These are phyloP conservation scores for Macrotyloma uniflorum DNA, from an alignment of 306 rosid genomes.

Conservation along the genomic window DNA sequence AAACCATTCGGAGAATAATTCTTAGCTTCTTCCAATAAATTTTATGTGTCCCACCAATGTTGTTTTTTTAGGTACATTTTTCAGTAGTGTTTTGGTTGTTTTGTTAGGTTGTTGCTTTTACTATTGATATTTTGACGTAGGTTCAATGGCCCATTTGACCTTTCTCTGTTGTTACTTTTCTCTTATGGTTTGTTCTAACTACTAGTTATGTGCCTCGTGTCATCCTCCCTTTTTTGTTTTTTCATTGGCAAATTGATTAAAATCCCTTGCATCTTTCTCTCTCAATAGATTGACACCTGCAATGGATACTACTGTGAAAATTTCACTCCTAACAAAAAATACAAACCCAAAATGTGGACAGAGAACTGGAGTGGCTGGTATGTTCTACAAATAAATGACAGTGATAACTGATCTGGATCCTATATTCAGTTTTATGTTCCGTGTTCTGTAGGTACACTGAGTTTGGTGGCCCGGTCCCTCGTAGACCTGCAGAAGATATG, in stretches of 20 bases:
- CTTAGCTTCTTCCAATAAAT: conserved; percentile 32
- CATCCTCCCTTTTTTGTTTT: not conserved
- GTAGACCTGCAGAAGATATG: conserved; percentile 83
- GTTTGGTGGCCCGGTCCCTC: conserved; percentile 85
- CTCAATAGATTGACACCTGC: conserved; percentile 82
- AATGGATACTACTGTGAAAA: conserved; percentile 91
- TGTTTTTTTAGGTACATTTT: conserved; percentile 12
- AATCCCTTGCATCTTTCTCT: conserved; percentile 12
- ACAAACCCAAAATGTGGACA: conserved; percentile 96
- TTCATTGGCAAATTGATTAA: not conserved
- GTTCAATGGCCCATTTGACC: conserved; percentile 5
- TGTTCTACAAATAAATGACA: conserved; percentile 30
- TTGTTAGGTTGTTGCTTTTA: conserved; percentile 1
- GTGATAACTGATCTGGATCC: not conserved
- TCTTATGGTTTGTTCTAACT: not conserved
- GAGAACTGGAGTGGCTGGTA: conserved; percentile 98
- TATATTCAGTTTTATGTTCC: not conserved
- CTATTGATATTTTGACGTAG: conserved; percentile 5
- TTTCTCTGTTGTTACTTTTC: not conserved
- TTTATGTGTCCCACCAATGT: conserved; percentile 19
- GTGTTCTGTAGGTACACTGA: conserved; percentile 71
- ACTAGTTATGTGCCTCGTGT: not conserved
- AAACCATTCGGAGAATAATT: not conserved
- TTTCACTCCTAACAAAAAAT: conserved; percentile 66
- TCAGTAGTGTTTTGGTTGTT: conserved; percentile 10